phyloP scores from a whole-genome alignment of 805 yeast genomes.

The Yarrowia porcina region DNA sequence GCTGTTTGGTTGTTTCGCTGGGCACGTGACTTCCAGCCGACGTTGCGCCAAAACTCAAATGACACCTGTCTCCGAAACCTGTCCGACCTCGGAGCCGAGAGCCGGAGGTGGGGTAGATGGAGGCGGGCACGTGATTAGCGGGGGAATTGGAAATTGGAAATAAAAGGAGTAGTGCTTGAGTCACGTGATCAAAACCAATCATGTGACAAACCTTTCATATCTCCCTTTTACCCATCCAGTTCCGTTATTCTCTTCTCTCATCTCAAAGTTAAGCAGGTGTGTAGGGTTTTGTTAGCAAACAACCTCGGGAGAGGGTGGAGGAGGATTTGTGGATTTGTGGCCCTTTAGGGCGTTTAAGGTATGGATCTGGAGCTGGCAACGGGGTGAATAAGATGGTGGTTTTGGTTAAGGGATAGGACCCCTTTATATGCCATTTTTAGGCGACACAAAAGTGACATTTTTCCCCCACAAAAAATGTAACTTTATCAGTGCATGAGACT shows the following conservation, averaged over 20 bases:
- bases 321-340: too few relatives aligned
- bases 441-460: too few relatives aligned
- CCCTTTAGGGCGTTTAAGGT: too few relatives aligned
- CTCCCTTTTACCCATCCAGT: too few relatives aligned
- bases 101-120: background rate
- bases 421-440: too few relatives aligned
- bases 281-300: conserved; percentile 19
- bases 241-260: background rate
- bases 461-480: background rate
- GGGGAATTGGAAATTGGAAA: too few relatives aligned
- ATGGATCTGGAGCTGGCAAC: too few relatives aligned
- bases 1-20: background rate
- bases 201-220: background rate
- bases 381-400: too few relatives aligned
- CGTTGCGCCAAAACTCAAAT: background rate
- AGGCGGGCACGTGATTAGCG: background rate
- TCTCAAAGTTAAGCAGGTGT: background rate
- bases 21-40: background rate
- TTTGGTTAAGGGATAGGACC: too few relatives aligned
- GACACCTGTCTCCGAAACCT: background rate
- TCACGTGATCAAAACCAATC: background rate
- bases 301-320: background rate
- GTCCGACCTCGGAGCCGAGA: conserved; percentile 9
- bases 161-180: too few relatives aligned
- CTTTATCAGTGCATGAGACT: conserved; percentile 20